phyloP scores from a whole-genome alignment of 352 stramenopile species.

The Bremia lactucae region DNA sequence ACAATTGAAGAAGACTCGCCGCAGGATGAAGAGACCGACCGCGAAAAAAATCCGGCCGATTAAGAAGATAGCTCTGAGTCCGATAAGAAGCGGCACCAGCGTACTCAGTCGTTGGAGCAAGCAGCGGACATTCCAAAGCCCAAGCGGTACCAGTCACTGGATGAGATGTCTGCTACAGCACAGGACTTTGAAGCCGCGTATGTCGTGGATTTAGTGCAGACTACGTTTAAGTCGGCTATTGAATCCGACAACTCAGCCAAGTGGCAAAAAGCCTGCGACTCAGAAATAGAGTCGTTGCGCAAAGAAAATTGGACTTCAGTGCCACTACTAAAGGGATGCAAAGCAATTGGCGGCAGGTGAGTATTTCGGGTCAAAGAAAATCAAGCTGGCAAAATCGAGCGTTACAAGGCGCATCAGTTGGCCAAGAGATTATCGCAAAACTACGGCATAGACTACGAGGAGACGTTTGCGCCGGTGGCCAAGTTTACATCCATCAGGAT shows the following conservation, averaged over 20 bases:
- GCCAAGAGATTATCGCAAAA: neutral
- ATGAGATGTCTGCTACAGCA: neutral
- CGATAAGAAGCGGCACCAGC: conserved; percentile 2
- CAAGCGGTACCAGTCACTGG: neutral
- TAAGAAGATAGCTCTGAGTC: neutral
- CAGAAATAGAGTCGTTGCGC: conserved; percentile 4
- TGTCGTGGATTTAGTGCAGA: neutral
- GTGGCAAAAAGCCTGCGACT: neutral
- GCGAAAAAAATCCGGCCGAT: neutral
- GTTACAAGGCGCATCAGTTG: neutral
- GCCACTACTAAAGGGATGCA: conserved; percentile 1
- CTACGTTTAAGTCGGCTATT: neutral
- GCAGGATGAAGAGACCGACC: neutral
- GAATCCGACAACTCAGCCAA: neutral
- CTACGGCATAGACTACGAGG: neutral
- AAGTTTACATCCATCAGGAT: neutral
- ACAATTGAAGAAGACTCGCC: no score
- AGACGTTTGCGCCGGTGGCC: neutral
- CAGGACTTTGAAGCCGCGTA: neutral
- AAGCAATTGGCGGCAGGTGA: conserved; percentile 5
- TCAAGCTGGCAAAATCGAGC: neutral
- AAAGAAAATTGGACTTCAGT: conserved; percentile 7
- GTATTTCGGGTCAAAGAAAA: conserved; percentile 4
- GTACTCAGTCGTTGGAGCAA: conserved; percentile 2
- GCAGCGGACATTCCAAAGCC: neutral